Percentiles rank a stretch among this genome's conserved stretches.
These are phyloP conservation scores for Solanum clarkiae DNA, from an alignment of 257 asterid species.

Conservation along the genomic window DNA sequence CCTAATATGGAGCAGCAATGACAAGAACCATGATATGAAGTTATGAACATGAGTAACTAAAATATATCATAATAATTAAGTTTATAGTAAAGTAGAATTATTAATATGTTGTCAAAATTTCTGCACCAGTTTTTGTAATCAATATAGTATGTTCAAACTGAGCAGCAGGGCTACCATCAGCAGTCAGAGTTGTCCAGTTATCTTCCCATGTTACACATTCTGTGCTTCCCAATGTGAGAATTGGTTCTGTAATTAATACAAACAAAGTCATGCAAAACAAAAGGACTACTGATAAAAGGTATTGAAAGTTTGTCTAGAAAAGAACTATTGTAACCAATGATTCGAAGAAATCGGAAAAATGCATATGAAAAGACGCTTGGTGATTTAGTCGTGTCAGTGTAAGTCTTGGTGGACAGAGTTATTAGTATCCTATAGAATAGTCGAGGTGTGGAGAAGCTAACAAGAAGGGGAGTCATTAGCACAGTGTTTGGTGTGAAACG, in stretches of 20 bases:
- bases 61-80: background rate
- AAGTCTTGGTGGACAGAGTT: background rate
- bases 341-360: background rate
- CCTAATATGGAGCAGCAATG: background rate
- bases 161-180: conserved; percentile 95
- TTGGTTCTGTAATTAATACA: conserved; percentile 58
- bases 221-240: conserved; percentile 73
- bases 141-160: conserved; percentile 95
- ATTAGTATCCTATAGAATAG: background rate
- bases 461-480: background rate
- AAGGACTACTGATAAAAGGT: background rate
- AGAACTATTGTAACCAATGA: background rate
- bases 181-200: conserved; percentile 94
- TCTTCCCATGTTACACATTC: conserved; percentile 92
- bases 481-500: background rate
- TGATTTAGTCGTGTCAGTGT: background rate
- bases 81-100: background rate
- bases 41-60: background rate
- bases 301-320: background rate
- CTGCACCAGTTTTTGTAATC: conserved; percentile 82
- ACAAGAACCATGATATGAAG: background rate
- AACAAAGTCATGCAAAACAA: background rate
- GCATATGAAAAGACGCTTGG: background rate
- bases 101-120: conserved; percentile 60
- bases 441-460: background rate